phyloP scores from a whole-genome alignment of 2,329 filamentous ascomycete species.

The Westerdykella sp. region DNA sequence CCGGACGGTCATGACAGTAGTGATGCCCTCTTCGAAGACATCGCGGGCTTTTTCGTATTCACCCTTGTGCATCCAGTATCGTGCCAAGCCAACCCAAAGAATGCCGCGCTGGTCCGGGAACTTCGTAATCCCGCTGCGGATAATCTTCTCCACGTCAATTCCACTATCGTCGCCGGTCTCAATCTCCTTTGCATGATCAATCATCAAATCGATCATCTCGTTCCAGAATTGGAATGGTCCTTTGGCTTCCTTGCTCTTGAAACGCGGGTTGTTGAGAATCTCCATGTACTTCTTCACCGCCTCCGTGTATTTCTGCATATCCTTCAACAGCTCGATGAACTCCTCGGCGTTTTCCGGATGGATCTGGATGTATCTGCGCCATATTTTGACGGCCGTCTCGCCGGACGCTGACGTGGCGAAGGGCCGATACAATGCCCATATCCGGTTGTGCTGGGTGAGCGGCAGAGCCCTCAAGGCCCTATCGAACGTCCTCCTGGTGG shows the following conservation, averaged over 20 bases:
- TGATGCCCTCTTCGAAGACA: constrained; percentile 91
- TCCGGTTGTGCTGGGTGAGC: constrained; percentile 88
- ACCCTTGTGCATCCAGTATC: constrained; percentile 91
- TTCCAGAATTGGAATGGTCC: constrained; percentile 96
- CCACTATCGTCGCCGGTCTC: constrained; percentile 73
- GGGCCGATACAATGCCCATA: constrained; percentile 85
- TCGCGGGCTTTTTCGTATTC: constrained; percentile 91
- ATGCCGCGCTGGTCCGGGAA: constrained; percentile 94
- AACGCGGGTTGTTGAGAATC: constrained; percentile 82
- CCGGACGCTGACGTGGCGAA: constrained; percentile 90
- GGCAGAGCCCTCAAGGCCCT: constrained; percentile 85
- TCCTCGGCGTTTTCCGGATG: constrained; percentile 94
- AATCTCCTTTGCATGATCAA: constrained; percentile 82
- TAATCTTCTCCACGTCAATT: constrained; percentile 86
- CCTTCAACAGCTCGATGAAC: constrained; percentile 81
- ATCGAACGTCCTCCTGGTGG: constrained; percentile 83
- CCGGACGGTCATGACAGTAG: constrained; percentile 95
- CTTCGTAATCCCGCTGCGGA: constrained; percentile 81
- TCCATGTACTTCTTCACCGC: constrained; percentile 88
- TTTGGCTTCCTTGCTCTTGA: constrained; percentile 88
- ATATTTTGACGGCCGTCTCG: constrained; percentile 85
- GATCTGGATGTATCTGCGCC: constrained; percentile 93
- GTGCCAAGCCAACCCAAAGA: constrained; percentile 88
- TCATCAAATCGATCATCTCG: constrained; percentile 92
- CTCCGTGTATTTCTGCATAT: constrained; percentile 80